Percentiles rank a stretch among this genome's conserved stretches.
Evolutionary conservation across 306 rosid species (phyloP).

Genomic region (Begonia loranthoides): DNA sequence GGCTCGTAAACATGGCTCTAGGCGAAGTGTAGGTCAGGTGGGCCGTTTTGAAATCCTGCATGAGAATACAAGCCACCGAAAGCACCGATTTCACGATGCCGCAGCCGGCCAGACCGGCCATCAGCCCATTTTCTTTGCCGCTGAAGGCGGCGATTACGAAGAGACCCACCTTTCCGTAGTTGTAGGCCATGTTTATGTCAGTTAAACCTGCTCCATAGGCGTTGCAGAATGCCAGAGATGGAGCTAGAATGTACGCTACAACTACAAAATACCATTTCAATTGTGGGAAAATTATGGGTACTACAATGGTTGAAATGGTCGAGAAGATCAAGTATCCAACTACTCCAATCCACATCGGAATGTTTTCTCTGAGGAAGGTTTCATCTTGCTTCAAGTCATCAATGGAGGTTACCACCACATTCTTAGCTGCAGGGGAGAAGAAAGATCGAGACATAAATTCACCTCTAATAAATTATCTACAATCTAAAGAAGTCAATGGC

Average conservation of each 20-base stretch:
- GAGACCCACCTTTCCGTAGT: conserved; percentile 83
- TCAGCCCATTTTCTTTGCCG: conserved; percentile 28
- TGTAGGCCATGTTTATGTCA: conserved; percentile 89
- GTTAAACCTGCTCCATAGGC: conserved; percentile 95
- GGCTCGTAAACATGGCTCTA: conserved; percentile 78
- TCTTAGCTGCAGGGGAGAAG: conserved; percentile 16
- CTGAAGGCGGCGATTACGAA: conserved; percentile 52
- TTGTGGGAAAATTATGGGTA: conserved; percentile 53
- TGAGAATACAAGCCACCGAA: conserved; percentile 68
- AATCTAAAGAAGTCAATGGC: no score
- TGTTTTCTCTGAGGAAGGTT: conserved; percentile 46
- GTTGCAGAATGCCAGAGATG: conserved; percentile 87
- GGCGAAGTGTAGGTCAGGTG: conserved; percentile 75
- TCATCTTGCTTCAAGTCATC: conserved; percentile 29
- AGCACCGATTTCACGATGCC: conserved; percentile 65
- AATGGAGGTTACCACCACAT: conserved; percentile 11
- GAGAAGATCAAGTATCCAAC: conserved; percentile 22
- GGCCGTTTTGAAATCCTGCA: conserved; percentile 91
- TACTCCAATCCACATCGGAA: conserved; percentile 45
- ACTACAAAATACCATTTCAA: conserved; percentile 38
- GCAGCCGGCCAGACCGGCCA: conserved; percentile 61
- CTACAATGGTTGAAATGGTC: conserved; percentile 28
- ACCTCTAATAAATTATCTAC: no score
- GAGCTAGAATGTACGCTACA: conserved; percentile 45
- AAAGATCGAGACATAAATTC: neutral